Evolutionary conservation across 192 early-diverging fungal species (phyloP).

Genomic region (Anaeromyces robustus): DNA sequence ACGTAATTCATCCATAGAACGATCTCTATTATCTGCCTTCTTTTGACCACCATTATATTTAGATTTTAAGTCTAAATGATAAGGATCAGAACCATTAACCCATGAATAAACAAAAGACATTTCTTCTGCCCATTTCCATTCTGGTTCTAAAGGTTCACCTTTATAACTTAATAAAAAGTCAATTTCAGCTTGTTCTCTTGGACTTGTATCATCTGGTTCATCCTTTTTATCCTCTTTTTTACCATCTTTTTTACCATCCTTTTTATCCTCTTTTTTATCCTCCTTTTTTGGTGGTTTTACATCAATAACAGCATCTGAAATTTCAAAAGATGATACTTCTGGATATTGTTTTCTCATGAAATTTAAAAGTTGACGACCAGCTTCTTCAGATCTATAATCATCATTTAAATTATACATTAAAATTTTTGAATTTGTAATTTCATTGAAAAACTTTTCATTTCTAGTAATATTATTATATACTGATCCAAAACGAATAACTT

Average conservation of each 20-base stretch:
- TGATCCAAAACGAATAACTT: neutral
- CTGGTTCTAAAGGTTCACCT: neutral
- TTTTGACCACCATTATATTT: neutral
- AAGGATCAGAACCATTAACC: neutral
- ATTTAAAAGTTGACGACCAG: neutral
- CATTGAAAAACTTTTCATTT: neutral
- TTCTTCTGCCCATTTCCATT: neutral
- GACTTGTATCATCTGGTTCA: neutral
- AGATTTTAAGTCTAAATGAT: neutral
- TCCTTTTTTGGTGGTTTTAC: neutral
- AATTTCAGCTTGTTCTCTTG: neutral
- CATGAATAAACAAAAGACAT: neutral
- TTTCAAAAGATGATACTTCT: neutral
- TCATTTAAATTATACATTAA: neutral
- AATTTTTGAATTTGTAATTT: neutral
- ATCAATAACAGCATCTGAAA: neutral
- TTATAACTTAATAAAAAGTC: neutral
- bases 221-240: neutral
- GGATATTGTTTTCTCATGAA: neutral
- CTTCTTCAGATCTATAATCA: neutral
- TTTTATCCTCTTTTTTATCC: neutral
- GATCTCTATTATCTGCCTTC: neutral
- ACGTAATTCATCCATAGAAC: neutral
- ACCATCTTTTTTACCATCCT: neutral
- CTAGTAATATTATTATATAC: neutral